Percentiles rank a stretch among this genome's conserved stretches.
Conservation (phyloP, 2,329 filamentous ascomycete species). For the Elsinoe necatrix region DNA sequence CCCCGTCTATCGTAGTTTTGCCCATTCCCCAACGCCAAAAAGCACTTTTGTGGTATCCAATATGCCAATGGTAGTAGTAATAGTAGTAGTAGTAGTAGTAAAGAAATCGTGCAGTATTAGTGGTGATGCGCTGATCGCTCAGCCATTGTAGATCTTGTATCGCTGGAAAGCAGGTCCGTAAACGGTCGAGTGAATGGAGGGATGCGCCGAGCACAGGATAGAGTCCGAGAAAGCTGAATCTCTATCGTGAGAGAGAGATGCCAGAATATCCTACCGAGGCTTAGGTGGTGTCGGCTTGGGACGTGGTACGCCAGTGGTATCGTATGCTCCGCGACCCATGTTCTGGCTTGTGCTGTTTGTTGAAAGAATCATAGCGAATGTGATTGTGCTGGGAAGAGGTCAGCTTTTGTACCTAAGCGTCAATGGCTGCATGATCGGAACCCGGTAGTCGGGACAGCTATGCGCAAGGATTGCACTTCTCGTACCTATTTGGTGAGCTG, state of each 20-base stretch:
- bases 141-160: constrained; percentile 4
- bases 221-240: not conserved
- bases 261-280: constrained; percentile 9
- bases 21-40: not conserved
- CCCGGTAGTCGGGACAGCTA: not conserved
- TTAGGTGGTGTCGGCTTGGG: constrained; percentile 36
- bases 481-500: constrained; percentile 9
- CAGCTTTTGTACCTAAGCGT: not conserved
- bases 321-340: constrained; percentile 44
- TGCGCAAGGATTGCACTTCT: not conserved
- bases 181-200: not conserved
- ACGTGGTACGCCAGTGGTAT: constrained; percentile 43
- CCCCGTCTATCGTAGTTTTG: constrained; percentile 6
- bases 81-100: too few relatives aligned
- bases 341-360: constrained; percentile 24
- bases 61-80: not conserved
- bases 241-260: not conserved
- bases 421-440: not conserved
- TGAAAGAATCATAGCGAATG: constrained; percentile 6
- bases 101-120: constrained; percentile 13
- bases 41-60: constrained; percentile 14
- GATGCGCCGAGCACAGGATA: not conserved
- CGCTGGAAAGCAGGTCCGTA: constrained; percentile 4
- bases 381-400: not conserved
- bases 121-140: constrained; percentile 4